Percentiles rank a stretch among this genome's conserved stretches.
Conservation (phyloP, 2,329 filamentous ascomycete genomes). For the Sordariomycetes sp. region DNA sequence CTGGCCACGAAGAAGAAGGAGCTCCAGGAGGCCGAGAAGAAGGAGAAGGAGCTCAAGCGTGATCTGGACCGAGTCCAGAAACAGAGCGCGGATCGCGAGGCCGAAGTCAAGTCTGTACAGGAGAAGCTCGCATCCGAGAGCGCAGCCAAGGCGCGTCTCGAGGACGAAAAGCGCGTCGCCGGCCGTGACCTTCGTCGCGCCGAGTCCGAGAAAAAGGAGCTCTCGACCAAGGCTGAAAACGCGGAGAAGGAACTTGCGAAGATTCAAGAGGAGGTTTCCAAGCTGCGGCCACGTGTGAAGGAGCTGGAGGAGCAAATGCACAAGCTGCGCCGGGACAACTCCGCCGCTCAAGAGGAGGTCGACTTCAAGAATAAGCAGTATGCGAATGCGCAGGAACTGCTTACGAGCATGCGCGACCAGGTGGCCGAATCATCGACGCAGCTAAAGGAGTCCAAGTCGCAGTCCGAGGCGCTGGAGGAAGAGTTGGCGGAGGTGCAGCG, state of each 20-base stretch:
- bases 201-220: conserved; percentile 72
- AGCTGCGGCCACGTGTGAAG: conserved; percentile 49
- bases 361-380: conserved; percentile 82
- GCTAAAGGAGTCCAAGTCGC: conserved; percentile 78
- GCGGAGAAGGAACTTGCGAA: conserved; percentile 59
- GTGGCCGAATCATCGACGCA: conserved; percentile 80
- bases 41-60: conserved; percentile 70
- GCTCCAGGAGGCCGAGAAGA: conserved; percentile 67
- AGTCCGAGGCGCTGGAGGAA: conserved; percentile 82
- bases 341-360: conserved; percentile 65
- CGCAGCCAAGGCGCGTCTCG: conserved; percentile 59
- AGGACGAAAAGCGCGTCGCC: conserved; percentile 67
- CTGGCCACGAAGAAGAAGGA: conserved; percentile 50
- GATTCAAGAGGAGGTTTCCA: conserved; percentile 63
- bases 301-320: conserved; percentile 67
- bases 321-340: conserved; percentile 59
- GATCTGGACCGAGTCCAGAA: conserved; percentile 65
- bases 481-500: conserved; percentile 84
- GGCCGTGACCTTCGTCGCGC: conserved; percentile 70
- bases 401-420: conserved; percentile 91
- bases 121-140: conserved; percentile 72
- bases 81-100: conserved; percentile 63
- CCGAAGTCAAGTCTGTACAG: conserved; percentile 67
- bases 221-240: conserved; percentile 65
- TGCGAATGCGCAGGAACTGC: conserved; percentile 71